These are phyloP conservation scores for Phytopythium litorale DNA, from an alignment of 352 stramenopile species.

Conservation along the genomic window DNA sequence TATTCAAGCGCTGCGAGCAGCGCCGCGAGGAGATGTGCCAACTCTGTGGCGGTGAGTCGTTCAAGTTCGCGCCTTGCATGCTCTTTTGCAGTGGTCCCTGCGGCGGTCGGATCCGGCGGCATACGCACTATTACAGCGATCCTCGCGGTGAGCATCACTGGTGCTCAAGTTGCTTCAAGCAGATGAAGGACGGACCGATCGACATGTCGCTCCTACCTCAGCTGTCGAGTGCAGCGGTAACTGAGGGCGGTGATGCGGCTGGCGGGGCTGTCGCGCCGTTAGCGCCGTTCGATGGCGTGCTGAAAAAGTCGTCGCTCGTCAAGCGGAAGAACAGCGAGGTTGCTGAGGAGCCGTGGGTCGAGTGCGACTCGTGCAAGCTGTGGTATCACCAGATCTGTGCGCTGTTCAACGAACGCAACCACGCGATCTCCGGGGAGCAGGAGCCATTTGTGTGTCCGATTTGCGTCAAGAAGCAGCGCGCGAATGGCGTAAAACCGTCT, in stretches of 20 bases:
- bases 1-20: constrained; percentile 82
- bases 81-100: constrained; percentile 87
- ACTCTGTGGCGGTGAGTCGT: constrained; percentile 84
- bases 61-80: constrained; percentile 90
- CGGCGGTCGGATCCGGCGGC: constrained; percentile 71
- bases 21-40: constrained; percentile 87
- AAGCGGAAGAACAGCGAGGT: constrained; percentile 99
- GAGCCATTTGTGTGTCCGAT: constrained; percentile 86
- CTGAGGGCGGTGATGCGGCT: constrained; percentile 24
- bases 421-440: constrained; percentile 90
- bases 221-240: constrained; percentile 53
- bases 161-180: constrained; percentile 88
- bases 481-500: constrained; percentile 65
- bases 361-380: constrained; percentile 97
- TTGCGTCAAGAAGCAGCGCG: constrained; percentile 82
- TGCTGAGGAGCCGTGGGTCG: constrained; percentile 96
- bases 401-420: constrained; percentile 99
- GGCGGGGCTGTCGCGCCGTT: constrained; percentile 15
- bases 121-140: constrained; percentile 88
- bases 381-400: constrained; percentile 99
- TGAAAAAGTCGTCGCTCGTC: constrained; percentile 92
- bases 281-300: constrained; percentile 50
- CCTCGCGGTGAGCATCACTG: constrained; percentile 81
- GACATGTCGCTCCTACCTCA: constrained; percentile 85
- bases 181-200: constrained; percentile 91